A percentile compares a stretch with the other conserved stretches of the same genome.
Evolutionary conservation across 495 filamentous ascomycete species (phyloP).

Genomic region (Penicillium riverlandense): DNA sequence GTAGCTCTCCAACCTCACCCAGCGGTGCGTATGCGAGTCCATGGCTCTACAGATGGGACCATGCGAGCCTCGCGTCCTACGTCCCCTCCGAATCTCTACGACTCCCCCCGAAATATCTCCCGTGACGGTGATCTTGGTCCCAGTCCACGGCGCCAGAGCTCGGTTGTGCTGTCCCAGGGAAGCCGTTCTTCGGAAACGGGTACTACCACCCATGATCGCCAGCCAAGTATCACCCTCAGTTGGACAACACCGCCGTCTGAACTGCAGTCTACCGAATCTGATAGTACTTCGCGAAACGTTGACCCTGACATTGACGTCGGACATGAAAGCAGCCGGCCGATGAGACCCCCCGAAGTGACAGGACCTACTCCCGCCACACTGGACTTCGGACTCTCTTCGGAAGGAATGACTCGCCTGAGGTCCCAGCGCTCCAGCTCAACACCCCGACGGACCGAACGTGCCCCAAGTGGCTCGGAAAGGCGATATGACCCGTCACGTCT

Average conservation of each 20-base stretch:
- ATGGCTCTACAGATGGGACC: constrained; percentile 29
- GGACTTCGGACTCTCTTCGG: constrained; percentile 5
- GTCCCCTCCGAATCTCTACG: constrained; percentile 22
- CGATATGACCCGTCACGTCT: constrained; percentile 24
- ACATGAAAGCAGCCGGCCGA: constrained; percentile 9
- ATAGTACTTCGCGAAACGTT: constrained; percentile 11
- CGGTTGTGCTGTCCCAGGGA: constrained; percentile 38
- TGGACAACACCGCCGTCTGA: constrained; percentile 34
- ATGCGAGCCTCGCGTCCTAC: constrained; percentile 35
- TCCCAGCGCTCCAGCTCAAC: constrained; percentile 28
- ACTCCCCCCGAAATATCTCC: constrained; percentile 14
- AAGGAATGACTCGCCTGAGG: constrained; percentile 16
- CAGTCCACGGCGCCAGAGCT: constrained; percentile 35
- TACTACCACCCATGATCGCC: constrained; percentile 21
- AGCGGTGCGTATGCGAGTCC: constrained; percentile 26
- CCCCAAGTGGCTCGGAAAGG: constrained; percentile 17
- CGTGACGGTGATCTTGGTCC: constrained; percentile 25
- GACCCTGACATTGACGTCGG: constrained; percentile 9
- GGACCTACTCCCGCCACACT: constrained; percentile 11
- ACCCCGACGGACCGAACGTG: constrained; percentile 22
- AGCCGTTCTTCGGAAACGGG: constrained; percentile 14
- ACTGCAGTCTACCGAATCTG: constrained; percentile 16
- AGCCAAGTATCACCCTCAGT: constrained; percentile 27
- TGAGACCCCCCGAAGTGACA: constrained; percentile 7
- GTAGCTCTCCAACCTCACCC: constrained; percentile 18